A percentile compares a stretch with the other conserved stretches of the same genome.
Conservation (phyloP, 139 green algal species). For the Micractinium conductrix region DNA sequence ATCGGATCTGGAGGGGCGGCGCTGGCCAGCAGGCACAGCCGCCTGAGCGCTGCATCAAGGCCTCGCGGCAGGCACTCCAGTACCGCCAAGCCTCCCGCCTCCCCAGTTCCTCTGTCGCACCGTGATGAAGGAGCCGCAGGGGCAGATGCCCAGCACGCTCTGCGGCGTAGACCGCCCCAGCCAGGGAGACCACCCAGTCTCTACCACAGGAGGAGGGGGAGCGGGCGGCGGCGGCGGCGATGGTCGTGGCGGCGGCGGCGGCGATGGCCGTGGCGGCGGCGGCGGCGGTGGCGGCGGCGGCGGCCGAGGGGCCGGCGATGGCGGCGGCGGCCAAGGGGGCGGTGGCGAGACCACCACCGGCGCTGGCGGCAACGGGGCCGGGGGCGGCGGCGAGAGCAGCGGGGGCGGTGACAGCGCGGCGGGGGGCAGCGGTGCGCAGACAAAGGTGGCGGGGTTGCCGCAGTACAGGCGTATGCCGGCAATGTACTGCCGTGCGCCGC, state of each 20-base stretch:
- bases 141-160: conserved; percentile 13
- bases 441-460: background rate
- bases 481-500: background rate
- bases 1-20: background rate
- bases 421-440: background rate
- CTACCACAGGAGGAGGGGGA: background rate
- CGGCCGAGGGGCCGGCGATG: background rate
- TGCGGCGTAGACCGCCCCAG: background rate
- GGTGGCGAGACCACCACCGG: too few species aligned
- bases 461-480: background rate
- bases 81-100: too few species aligned
- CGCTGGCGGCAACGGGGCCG: background rate
- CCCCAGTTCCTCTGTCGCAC: too few species aligned
- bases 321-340: too few species aligned
- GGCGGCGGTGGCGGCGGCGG: background rate
- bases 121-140: conserved; percentile 3
- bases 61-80: too few species aligned
- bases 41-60: too few species aligned
- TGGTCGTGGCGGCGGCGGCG: background rate
- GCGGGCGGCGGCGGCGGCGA: background rate
- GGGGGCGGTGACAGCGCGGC: too few species aligned
- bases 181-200: background rate
- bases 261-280: background rate
- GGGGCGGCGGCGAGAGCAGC: too few species aligned
- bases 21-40: background rate